Conservation (phyloP, 2,329 filamentous ascomycete genomes). For the Boeremia lycopersici region DNA sequence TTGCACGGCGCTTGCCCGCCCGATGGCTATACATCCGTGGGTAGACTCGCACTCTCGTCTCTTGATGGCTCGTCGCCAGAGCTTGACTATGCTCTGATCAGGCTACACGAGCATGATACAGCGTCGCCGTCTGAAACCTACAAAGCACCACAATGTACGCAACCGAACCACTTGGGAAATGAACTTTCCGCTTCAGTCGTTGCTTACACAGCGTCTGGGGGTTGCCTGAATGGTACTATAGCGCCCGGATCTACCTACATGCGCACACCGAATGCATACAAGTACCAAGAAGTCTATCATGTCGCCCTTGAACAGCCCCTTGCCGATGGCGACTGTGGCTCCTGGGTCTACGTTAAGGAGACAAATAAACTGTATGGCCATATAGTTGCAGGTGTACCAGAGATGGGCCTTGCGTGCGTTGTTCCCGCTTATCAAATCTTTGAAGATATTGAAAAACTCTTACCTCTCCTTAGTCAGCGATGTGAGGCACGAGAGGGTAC, state of each 20-base stretch:
- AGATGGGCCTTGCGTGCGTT: slow-evolving; percentile 14
- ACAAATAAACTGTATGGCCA: slow-evolving; percentile 21
- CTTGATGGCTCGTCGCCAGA: not conserved
- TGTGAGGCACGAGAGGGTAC: no score
- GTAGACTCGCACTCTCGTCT: not conserved
- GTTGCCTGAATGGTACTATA: not conserved
- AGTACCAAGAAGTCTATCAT: slow-evolving; percentile 20
- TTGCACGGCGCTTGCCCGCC: slow-evolving; percentile 4
- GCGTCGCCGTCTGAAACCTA: no score
- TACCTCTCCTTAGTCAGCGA: no score
- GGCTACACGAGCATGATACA: not conserved
- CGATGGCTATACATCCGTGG: not conserved
- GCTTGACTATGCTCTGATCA: slow-evolving; percentile 15
- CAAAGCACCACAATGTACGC: not conserved
- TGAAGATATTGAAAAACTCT: not conserved
- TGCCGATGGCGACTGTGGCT: slow-evolving; percentile 24
- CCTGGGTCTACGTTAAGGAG: slow-evolving; percentile 14
- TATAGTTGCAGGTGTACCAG: slow-evolving; percentile 20
- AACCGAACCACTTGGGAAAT: not conserved
- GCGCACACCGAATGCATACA: slow-evolving; percentile 1
- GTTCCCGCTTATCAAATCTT: slow-evolving; percentile 17
- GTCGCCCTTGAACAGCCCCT: slow-evolving; percentile 11
- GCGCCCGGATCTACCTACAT: slow-evolving; percentile 13
- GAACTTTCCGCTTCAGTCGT: not conserved
- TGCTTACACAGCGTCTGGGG: not conserved